These are phyloP conservation scores for Leccinum boreale DNA, from an alignment of 768 basidiomycete genomes.

Conservation along the genomic window DNA sequence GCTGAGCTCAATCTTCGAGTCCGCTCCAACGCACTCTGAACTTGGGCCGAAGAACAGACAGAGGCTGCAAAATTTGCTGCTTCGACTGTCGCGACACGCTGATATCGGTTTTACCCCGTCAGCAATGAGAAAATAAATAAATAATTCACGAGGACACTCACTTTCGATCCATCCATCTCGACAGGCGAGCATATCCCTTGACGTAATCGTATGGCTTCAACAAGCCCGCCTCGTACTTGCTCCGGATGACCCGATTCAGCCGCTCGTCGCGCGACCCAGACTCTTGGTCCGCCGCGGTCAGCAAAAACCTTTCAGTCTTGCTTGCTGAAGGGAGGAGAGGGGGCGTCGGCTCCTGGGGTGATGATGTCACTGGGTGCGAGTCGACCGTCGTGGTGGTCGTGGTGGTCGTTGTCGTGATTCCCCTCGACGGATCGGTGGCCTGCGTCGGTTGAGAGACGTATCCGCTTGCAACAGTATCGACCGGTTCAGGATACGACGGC, in stretches of 20 bases:
- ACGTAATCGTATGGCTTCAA: constrained; percentile 96
- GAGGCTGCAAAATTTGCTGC: constrained; percentile 85
- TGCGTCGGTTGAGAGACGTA: constrained; percentile 17
- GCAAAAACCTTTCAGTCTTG: constrained; percentile 64
- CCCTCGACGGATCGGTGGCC: constrained; percentile 20
- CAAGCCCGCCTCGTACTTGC: constrained; percentile 95
- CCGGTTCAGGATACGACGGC: constrained; percentile 20
- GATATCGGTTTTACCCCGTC: constrained; percentile 35
- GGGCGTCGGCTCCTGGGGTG: constrained; percentile 38
- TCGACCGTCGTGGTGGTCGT: constrained; percentile 18
- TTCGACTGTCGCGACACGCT: constrained; percentile 90
- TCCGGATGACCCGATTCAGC: constrained; percentile 83
- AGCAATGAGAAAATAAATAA: constrained; percentile 41
- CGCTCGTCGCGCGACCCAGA: constrained; percentile 89
- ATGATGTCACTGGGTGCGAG: constrained; percentile 6
- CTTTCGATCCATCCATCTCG: constrained; percentile 95
- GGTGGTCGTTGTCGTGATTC: not conserved
- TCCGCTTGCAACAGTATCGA: constrained; percentile 7
- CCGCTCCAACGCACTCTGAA: not conserved
- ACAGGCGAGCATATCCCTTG: constrained; percentile 88
- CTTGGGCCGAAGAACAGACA: constrained; percentile 41
- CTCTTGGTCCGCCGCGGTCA: constrained; percentile 94
- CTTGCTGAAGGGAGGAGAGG: constrained; percentile 67
- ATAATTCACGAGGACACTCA: constrained; percentile 33
- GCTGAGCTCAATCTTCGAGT: not conserved